Evolutionary conservation across 148 eudicot genomes (phyloP).

Genomic region (Persicaria tinctoria): DNA sequence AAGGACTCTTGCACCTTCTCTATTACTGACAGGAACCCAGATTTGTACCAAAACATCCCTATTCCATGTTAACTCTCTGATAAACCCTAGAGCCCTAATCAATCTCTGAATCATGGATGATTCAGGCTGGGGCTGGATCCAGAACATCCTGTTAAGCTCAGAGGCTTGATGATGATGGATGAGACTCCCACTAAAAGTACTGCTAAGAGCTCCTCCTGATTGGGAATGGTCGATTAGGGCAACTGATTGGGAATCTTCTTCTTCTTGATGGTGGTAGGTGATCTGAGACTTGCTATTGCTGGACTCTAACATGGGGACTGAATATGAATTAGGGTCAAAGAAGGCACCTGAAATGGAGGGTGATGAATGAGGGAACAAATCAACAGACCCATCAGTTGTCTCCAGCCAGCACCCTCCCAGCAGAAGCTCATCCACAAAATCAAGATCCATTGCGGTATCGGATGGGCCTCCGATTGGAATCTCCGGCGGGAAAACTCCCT

Average conservation of each 20-base stretch:
- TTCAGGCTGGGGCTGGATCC: slow-evolving; percentile 58
- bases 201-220: slow-evolving; percentile 14
- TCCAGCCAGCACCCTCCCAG: slow-evolving; percentile 87
- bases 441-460: slow-evolving; percentile 62
- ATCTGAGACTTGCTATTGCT: slow-evolving; percentile 21
- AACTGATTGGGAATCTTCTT: background rate
- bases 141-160: slow-evolving; percentile 42
- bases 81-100: slow-evolving; percentile 42
- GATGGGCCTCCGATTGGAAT: slow-evolving; percentile 32
- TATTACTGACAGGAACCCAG: slow-evolving; percentile 64
- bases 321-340: slow-evolving; percentile 41
- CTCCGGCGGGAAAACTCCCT: slow-evolving; percentile 39
- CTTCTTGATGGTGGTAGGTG: background rate
- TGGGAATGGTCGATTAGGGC: slow-evolving; percentile 18
- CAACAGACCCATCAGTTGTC: slow-evolving; percentile 54
- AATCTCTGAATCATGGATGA: slow-evolving; percentile 59
- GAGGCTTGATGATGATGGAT: slow-evolving; percentile 27
- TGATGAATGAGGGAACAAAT: slow-evolving; percentile 22
- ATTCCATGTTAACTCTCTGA: slow-evolving; percentile 43
- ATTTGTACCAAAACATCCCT: slow-evolving; percentile 63
- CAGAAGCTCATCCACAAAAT: slow-evolving; percentile 74
- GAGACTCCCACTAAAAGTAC: slow-evolving; percentile 13
- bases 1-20: slow-evolving; percentile 45
- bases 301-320: slow-evolving; percentile 43
- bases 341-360: slow-evolving; percentile 31